phyloP scores from a whole-genome alignment of 2,329 filamentous ascomycete genomes.

The Aureobasidium lini region DNA sequence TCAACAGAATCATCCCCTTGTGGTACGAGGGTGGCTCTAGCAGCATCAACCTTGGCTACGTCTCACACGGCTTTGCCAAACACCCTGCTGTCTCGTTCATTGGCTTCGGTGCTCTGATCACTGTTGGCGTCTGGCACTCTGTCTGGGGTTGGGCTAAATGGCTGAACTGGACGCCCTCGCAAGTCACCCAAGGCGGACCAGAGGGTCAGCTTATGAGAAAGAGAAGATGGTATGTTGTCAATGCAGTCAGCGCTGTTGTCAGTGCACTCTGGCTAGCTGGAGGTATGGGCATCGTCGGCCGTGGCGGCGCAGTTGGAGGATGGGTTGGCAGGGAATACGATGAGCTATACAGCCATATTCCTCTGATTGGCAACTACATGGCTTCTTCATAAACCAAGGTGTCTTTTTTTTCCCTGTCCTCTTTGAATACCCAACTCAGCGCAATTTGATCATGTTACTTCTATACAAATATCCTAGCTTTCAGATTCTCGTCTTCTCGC shows the following conservation, averaged over 20 bases:
- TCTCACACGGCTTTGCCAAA: slow-evolving; percentile 75
- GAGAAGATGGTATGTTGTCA: slow-evolving; percentile 63
- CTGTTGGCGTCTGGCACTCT: slow-evolving; percentile 65
- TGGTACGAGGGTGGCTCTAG: slow-evolving; percentile 74
- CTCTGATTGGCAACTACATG: slow-evolving; percentile 47
- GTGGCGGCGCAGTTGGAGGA: slow-evolving; percentile 60
- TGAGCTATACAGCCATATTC: slow-evolving; percentile 57
- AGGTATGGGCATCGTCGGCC: slow-evolving; percentile 68
- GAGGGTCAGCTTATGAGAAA: slow-evolving; percentile 49
- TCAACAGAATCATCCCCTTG: slow-evolving; percentile 70
- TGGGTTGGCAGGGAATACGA: slow-evolving; percentile 81
- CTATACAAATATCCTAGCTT: no score
- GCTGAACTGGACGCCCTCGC: slow-evolving; percentile 57
- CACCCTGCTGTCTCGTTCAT: slow-evolving; percentile 59
- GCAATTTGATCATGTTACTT: neutral
- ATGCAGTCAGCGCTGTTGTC: slow-evolving; percentile 52
- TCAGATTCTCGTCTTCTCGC: neutral
- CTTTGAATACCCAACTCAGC: slow-evolving; percentile 4
- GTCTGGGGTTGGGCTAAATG: slow-evolving; percentile 82
- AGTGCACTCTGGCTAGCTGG: slow-evolving; percentile 73
- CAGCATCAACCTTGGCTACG: slow-evolving; percentile 75
- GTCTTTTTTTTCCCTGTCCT: neutral
- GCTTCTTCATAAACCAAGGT: neutral
- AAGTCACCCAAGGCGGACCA: slow-evolving; percentile 43
- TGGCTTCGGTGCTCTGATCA: slow-evolving; percentile 63